Percentiles rank a stretch among this genome's conserved stretches.
Conservation (phyloP, 208 protist genomes). For the Trypanosoma theileri region DNA sequence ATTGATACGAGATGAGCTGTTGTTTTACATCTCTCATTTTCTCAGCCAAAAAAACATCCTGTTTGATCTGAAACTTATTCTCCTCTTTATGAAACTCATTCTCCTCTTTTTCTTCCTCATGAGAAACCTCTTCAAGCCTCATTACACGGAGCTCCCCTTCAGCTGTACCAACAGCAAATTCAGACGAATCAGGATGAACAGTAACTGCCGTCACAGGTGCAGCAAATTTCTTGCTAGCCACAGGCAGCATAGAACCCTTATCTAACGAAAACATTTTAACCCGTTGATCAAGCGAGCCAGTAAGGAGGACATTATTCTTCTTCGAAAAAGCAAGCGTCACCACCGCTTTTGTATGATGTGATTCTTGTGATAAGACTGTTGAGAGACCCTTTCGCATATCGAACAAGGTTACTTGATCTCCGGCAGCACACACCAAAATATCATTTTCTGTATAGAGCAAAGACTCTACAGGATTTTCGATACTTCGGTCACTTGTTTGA, state of each 20-base stretch:
- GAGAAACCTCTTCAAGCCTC: slow-evolving; percentile 41
- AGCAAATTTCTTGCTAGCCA: slow-evolving; percentile 67
- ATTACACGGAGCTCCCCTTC: slow-evolving; percentile 69
- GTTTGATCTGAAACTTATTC: slow-evolving; percentile 16
- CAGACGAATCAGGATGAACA: slow-evolving; percentile 59
- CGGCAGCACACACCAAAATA: slow-evolving; percentile 45
- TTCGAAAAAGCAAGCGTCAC: slow-evolving; percentile 58
- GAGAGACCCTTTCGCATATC: slow-evolving; percentile 69
- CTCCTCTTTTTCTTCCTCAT: slow-evolving; percentile 13
- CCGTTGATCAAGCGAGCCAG: slow-evolving; percentile 71
- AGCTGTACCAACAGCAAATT: slow-evolving; percentile 71
- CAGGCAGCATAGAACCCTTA: slow-evolving; percentile 41
- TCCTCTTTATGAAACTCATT: slow-evolving; percentile 18
- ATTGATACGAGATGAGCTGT: slow-evolving; percentile 68
- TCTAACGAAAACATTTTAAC: slow-evolving; percentile 79
- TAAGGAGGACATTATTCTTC: slow-evolving; percentile 63
- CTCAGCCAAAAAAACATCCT: slow-evolving; percentile 34
- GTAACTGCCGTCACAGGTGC: slow-evolving; percentile 59
- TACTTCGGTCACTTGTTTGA: slow-evolving; percentile 34
- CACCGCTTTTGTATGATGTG: slow-evolving; percentile 84
- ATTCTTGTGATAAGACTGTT: slow-evolving; percentile 45
- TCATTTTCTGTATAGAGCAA: slow-evolving; percentile 48
- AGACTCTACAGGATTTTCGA: slow-evolving; percentile 51
- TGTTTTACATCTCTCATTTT: slow-evolving; percentile 67
- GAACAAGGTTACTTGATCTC: slow-evolving; percentile 66